Evolutionary conservation across 1,139 yeast genomes (phyloP).

Genomic region (Pichia sp.): DNA sequence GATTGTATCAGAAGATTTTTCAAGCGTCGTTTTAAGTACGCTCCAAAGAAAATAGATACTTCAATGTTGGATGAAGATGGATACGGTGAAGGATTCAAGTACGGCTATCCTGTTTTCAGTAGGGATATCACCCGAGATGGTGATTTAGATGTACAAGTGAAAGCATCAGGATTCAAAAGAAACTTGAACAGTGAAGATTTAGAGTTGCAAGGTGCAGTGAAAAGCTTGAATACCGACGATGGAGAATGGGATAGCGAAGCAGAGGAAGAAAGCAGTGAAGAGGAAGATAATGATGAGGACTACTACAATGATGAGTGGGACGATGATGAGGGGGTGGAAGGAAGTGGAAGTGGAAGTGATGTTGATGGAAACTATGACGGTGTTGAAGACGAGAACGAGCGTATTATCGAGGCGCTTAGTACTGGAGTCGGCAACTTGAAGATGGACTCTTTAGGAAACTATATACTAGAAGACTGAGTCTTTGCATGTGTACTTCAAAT

Average conservation of each 20-base stretch:
- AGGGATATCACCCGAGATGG: slow-evolving; percentile 67
- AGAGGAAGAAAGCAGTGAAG: slow-evolving; percentile 23
- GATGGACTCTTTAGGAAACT: slow-evolving; percentile 78
- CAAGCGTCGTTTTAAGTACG: slow-evolving; percentile 66
- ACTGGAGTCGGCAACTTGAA: slow-evolving; percentile 53
- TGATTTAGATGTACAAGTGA: slow-evolving; percentile 71
- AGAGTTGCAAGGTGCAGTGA: slow-evolving; percentile 71
- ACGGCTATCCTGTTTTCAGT: slow-evolving; percentile 72
- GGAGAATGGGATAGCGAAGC: slow-evolving; percentile 27
- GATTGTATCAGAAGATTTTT: slow-evolving; percentile 82
- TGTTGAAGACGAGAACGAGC: slow-evolving; percentile 59
- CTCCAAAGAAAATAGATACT: slow-evolving; percentile 48
- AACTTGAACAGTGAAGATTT: slow-evolving; percentile 50
- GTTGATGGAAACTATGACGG: slow-evolving; percentile 23
- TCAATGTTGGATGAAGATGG: slow-evolving; percentile 73
- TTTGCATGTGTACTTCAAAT: no score
- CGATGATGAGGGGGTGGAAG: slow-evolving; percentile 28
- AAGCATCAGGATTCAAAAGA: slow-evolving; percentile 86
- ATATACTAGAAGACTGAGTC: slow-evolving; percentile 44
- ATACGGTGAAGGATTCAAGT: slow-evolving; percentile 68
- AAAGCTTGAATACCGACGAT: slow-evolving; percentile 45
- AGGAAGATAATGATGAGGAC: slow-evolving; percentile 23
- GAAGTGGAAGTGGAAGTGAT: slow-evolving; percentile 28
- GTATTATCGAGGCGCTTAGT: slow-evolving; percentile 61
- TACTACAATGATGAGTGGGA: slow-evolving; percentile 28